Evolutionary conservation across 371 early-diverging fungal genomes (phyloP).

Genomic region (Rhizopus microsporus): DNA sequence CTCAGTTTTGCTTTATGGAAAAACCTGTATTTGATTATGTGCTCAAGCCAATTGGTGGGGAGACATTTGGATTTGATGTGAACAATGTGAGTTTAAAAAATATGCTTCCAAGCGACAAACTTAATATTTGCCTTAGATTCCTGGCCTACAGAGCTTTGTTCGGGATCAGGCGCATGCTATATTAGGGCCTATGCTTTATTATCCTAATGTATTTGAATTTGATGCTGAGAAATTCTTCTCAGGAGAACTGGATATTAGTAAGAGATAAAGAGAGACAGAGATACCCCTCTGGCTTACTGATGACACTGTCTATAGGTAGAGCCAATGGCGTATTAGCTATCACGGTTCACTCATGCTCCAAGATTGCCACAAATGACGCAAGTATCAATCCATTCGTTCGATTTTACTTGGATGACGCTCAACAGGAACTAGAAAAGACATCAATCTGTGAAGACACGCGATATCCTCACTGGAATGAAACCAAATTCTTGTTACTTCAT

Average conservation of each 20-base stretch:
- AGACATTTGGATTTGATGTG: slow-evolving; percentile 85
- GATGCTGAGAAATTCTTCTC: slow-evolving; percentile 85
- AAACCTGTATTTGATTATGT: slow-evolving; percentile 92
- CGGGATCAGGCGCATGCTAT: slow-evolving; percentile 77
- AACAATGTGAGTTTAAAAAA: slow-evolving; percentile 53
- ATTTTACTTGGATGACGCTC: slow-evolving; percentile 71
- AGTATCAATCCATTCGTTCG: slow-evolving; percentile 81
- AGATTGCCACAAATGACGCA: slow-evolving; percentile 74
- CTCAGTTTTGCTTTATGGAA: slow-evolving; percentile 88
- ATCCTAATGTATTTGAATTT: slow-evolving; percentile 81
- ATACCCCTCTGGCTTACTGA: neutral
- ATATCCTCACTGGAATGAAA: slow-evolving; percentile 65
- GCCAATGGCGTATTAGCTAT: slow-evolving; percentile 90
- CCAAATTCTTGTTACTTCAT: slow-evolving; percentile 55
- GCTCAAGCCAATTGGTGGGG: slow-evolving; percentile 88
- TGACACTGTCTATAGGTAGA: slow-evolving; percentile 35
- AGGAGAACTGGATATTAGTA: slow-evolving; percentile 57
- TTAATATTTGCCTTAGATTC: slow-evolving; percentile 52
- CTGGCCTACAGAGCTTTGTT: slow-evolving; percentile 80
- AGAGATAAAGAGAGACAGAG: slow-evolving; percentile 7
- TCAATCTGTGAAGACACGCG: slow-evolving; percentile 57
- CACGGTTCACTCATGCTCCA: slow-evolving; percentile 73
- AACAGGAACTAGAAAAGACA: slow-evolving; percentile 65
- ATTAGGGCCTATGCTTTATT: slow-evolving; percentile 81
- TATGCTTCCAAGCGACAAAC: neutral